Evolutionary conservation across 192 early-diverging fungal genomes (phyloP).

Genomic region (Coemansia reversa): DNA sequence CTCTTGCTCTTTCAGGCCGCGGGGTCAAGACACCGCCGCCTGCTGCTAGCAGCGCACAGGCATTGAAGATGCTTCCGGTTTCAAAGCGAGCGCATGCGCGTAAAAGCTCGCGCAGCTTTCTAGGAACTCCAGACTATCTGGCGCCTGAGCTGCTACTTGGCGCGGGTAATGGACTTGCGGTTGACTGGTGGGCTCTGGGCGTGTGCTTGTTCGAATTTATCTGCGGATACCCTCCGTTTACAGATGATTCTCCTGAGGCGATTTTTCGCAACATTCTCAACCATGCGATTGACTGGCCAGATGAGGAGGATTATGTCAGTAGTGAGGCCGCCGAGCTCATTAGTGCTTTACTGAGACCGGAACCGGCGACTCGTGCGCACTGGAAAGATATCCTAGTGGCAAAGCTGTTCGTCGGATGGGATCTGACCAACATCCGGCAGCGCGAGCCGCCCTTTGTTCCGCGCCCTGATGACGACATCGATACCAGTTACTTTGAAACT

Average conservation of each 20-base stretch:
- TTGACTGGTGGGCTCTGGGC: slow-evolving; percentile 97
- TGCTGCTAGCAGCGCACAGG: slow-evolving; percentile 11
- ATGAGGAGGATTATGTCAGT: slow-evolving; percentile 57
- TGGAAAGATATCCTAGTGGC: slow-evolving; percentile 70
- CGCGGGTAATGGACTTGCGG: slow-evolving; percentile 76
- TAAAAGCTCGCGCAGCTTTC: slow-evolving; percentile 52
- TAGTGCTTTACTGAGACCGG: slow-evolving; percentile 68
- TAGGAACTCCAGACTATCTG: slow-evolving; percentile 93
- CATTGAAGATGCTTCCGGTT: slow-evolving; percentile 39
- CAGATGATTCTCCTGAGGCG: slow-evolving; percentile 77
- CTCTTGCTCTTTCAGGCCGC: slow-evolving; percentile 23
- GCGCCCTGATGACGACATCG: slow-evolving; percentile 71
- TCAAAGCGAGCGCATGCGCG: slow-evolving; percentile 51
- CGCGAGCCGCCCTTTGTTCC: slow-evolving; percentile 86
- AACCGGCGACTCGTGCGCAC: slow-evolving; percentile 65
- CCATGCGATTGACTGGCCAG: slow-evolving; percentile 58
- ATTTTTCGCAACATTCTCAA: slow-evolving; percentile 91
- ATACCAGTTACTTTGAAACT: slow-evolving; percentile 92
- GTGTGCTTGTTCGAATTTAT: slow-evolving; percentile 90
- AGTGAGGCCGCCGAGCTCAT: slow-evolving; percentile 71
- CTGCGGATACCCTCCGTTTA: slow-evolving; percentile 87
- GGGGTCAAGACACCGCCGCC: slow-evolving; percentile 18
- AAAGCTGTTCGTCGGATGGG: slow-evolving; percentile 71
- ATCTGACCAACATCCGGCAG: slow-evolving; percentile 74
- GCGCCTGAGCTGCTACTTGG: slow-evolving; percentile 91